Evolutionary conservation across 495 filamentous ascomycete genomes (phyloP), one percentile per base, ranked within the genome.

Genomic region (Parathielavia appendiculata): DNA sequence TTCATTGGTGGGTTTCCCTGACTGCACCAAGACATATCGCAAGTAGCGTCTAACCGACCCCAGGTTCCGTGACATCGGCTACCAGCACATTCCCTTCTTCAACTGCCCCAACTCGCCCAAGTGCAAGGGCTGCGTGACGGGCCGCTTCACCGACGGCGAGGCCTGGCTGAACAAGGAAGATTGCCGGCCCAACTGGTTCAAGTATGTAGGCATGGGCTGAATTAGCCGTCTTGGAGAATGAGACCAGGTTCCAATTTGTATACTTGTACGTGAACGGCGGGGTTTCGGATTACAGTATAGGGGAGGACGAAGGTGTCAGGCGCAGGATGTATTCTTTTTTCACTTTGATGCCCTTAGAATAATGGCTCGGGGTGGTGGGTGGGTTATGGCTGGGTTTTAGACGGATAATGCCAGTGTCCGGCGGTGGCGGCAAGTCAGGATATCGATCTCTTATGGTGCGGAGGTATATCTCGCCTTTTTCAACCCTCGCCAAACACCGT

Each of bases 61-160:
- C 58, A 97, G 92, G 92, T 99, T 99, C 85, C 90, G 92, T 40
- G 95, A 99, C 71, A 97, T 99, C 61, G 95, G 95, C 56, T 99
- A 99, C 73, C 90, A 95, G 64, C 95, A 99, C 66, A 95, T 97
- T 48, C 95, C 95, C 26, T 99, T 93, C 77, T 95, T 92, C 79
- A 97, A 97, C 73, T 99, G 95, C 71, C 95, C 95, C 55, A 96
- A 93, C 73, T 92, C 88, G 19, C 90, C 90, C 34, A 97, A 97
- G 71, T 99, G 95, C 69, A 85, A 81, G 58, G 91, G 91, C 61
- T 99, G 95, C 69, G 79, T 83, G 13, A 83, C 90, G 0, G 95
- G 92, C 40, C 79, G 86, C 35, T 88, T 96, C 64, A 96, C 89
- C 46, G 90, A 93, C 62, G 95, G 95, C 62, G 91, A 90, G 61